Evolutionary conservation across 2,329 filamentous ascomycete genomes (phyloP), one percentile per base, ranked within the genome.

Genomic region (Monilinia laxa): DNA sequence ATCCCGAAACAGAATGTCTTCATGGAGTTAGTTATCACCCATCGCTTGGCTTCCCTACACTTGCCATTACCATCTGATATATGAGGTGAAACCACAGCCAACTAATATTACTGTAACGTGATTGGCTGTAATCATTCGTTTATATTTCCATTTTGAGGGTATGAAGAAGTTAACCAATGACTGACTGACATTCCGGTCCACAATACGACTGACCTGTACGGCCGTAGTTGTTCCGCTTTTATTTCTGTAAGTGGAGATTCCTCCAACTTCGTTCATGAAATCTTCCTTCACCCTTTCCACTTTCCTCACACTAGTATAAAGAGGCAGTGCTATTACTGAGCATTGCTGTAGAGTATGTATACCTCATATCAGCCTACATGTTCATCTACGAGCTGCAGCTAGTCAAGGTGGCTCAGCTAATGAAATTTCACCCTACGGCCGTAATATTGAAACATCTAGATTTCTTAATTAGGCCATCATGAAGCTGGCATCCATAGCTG

Each of bases 391-490:
- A 9, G 7, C 16, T 47, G 5, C 10, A 47, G 23, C 23, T 45
- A 20, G 12, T 23, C 14, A 3, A 59, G 14, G 57, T 11, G 12
- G 14, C 28, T 49, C 11, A 42, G 28, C 20, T 31, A 45, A 23
- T 40, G 4, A 3, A 80, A 12, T 76, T n/a, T 14, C 4, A 11
- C 9, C 3, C 11, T 16, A 49, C 2, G 12, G 42, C 12, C 1
- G 42, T 49, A 35, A 23, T 16, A 35, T 59, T 11, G 40, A 23
- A 31, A 16, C 12, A 35, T 59, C 25, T 16, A 11, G 16, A 59
- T 49, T 35, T 59, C 25, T 42, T 49, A 59, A 23, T 59, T 47
- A 31, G 42, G 57, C 25, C 45, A 49, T 18, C 42, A 59, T 49
- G 42, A 49, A 59, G 6, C 35, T 5, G 5, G 12, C 40, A 23